Evolutionary conservation across 164 flowering plant species (phyloP).

Genomic region (Buxus sempervirens): DNA sequence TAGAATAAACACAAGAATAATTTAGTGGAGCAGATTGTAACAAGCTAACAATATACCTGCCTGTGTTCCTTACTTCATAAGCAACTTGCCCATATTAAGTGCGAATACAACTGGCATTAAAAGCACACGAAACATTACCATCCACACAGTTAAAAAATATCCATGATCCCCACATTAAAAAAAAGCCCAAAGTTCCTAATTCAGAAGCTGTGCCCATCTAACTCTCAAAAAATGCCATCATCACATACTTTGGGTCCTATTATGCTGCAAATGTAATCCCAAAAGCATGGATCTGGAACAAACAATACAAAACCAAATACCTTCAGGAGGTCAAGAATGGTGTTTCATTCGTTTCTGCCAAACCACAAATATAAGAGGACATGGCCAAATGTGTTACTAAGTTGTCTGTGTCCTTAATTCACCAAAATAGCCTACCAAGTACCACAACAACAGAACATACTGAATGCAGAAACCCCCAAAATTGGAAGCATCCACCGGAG

Average conservation of each 20-base stretch:
- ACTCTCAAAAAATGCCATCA: background rate
- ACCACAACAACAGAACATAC: background rate
- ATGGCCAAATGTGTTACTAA: background rate
- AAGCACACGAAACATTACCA: background rate
- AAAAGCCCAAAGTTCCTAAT: background rate
- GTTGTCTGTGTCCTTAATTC: background rate
- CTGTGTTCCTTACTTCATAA: constrained; percentile 19
- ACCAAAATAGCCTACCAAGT: background rate
- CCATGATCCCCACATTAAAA: background rate
- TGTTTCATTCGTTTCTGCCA: background rate
- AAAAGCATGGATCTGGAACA: constrained; percentile 13
- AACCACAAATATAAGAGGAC: background rate
- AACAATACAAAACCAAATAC: constrained; percentile 1
- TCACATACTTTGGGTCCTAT: background rate
- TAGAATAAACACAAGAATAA: constrained; percentile 20
- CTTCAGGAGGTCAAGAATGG: background rate
- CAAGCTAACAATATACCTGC: constrained; percentile 24
- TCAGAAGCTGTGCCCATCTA: constrained; percentile 10
- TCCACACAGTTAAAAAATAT: background rate
- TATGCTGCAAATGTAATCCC: background rate
- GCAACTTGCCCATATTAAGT: constrained; percentile 4
- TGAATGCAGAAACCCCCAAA: background rate
- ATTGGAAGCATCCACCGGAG: background rate
- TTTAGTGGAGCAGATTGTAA: constrained; percentile 15
- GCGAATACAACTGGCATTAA: constrained; percentile 5